Conservation (phyloP, 208 protist species). For the Trypanosoma cruzi region DNA sequence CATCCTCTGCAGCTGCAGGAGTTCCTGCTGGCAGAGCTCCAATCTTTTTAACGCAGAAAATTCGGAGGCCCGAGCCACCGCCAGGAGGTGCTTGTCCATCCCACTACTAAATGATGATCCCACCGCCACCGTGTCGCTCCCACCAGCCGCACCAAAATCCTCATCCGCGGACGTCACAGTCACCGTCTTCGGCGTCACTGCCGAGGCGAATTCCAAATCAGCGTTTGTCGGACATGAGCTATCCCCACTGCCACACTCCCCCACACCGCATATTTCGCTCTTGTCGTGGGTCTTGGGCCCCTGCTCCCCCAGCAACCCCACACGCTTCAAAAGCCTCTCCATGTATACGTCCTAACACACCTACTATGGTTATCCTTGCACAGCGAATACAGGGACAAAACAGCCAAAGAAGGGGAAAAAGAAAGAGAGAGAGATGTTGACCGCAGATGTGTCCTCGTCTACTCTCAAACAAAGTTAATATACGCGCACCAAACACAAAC, state of each 20-base stretch:
- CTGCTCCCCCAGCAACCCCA: background rate
- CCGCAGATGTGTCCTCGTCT: too few species aligned
- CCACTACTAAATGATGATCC: background rate
- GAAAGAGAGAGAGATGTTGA: background rate
- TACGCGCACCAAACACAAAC: too few species aligned
- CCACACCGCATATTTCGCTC: background rate
- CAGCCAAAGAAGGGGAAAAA: too few species aligned
- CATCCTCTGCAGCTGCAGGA: conserved; percentile 13
- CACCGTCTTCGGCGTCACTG: background rate
- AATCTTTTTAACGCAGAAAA: conserved; percentile 8
- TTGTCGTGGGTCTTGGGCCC: background rate
- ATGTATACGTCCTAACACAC: background rate
- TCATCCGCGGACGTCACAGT: background rate
- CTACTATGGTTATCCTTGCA: too few species aligned
- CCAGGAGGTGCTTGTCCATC: background rate
- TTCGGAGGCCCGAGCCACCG: conserved; percentile 1
- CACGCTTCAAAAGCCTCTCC: background rate
- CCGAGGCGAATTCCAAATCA: background rate
- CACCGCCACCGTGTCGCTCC: background rate
- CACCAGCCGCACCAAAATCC: background rate
- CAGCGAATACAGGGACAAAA: too few species aligned
- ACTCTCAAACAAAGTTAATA: too few species aligned
- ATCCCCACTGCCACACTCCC: background rate
- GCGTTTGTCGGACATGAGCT: background rate
- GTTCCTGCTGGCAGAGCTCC: conserved; percentile 18